These are phyloP conservation scores for Jatropha multifida DNA, from an alignment of 441 rosid species.

Conservation along the genomic window DNA sequence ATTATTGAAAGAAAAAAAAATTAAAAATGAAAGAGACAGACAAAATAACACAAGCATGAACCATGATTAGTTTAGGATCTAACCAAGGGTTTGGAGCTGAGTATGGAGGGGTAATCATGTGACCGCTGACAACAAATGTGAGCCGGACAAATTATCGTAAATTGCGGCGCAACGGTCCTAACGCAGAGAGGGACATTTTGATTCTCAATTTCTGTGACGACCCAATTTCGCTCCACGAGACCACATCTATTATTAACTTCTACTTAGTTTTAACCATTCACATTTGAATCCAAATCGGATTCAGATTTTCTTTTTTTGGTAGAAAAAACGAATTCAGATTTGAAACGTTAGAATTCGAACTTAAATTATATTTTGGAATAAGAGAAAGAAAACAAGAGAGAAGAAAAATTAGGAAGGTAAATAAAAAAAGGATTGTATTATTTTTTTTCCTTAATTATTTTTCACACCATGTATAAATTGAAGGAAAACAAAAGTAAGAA, in stretches of 20 bases:
- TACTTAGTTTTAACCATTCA: slow-evolving; percentile 1
- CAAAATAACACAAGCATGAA: background rate
- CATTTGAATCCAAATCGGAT: too few relatives aligned
- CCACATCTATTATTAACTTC: background rate
- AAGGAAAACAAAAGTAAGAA: too few relatives aligned
- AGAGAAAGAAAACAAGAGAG: too few relatives aligned
- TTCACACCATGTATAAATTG: too few relatives aligned
- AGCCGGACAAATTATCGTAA: background rate
- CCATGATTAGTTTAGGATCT: background rate
- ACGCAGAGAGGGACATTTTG: background rate
- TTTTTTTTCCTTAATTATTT: too few relatives aligned
- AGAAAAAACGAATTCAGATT: too few relatives aligned
- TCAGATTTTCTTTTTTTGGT: too few relatives aligned
- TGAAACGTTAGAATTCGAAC: too few relatives aligned
- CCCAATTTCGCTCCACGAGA: slow-evolving; percentile 24
- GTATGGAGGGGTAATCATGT: background rate
- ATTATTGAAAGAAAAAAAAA: background rate
- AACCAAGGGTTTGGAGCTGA: background rate
- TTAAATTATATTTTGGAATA: too few relatives aligned
- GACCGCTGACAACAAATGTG: background rate
- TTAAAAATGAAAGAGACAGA: background rate
- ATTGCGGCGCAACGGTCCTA: slow-evolving; percentile 14
- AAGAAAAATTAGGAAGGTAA: too few relatives aligned
- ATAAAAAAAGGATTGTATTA: too few relatives aligned
- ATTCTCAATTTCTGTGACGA: background rate